Evolutionary conservation across 2,329 filamentous ascomycete species (phyloP).

Genomic region (Colletotrichum orchidophilum): DNA sequence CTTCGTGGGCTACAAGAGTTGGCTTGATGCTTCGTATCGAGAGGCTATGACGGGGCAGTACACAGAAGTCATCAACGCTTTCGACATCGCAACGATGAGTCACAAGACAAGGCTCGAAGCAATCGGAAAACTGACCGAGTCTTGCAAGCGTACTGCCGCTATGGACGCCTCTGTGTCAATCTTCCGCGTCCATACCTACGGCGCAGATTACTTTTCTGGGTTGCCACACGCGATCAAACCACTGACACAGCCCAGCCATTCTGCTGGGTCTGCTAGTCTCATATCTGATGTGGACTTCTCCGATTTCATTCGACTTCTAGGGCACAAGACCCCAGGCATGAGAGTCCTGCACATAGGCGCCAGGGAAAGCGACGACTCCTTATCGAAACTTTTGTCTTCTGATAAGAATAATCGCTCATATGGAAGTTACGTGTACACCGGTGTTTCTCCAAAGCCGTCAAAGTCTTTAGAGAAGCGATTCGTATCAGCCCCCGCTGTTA

Average conservation of each 20-base stretch:
- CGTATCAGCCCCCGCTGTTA: not conserved
- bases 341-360: slow-evolving; percentile 10
- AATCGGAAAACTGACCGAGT: not conserved
- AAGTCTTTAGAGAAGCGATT: not conserved
- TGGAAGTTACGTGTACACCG: slow-evolving; percentile 41
- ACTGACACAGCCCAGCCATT: not conserved
- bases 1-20: slow-evolving; percentile 11
- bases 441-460: slow-evolving; percentile 36
- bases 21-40: slow-evolving; percentile 18
- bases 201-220: slow-evolving; percentile 3
- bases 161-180: not conserved
- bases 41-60: slow-evolving; percentile 7
- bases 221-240: not conserved
- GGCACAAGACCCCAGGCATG: slow-evolving; percentile 38
- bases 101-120: not conserved
- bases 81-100: slow-evolving; percentile 1
- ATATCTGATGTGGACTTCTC: slow-evolving; percentile 5
- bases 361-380: not conserved
- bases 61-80: not conserved
- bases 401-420: not conserved
- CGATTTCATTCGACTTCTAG: slow-evolving; percentile 26
- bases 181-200: not conserved
- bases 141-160: not conserved
- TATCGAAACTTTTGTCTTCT: not conserved
- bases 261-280: too few species aligned